Base-by-base conservation (phyloP, 192 early-diverging fungal species). In the Linnemannia exigua region DNA sequence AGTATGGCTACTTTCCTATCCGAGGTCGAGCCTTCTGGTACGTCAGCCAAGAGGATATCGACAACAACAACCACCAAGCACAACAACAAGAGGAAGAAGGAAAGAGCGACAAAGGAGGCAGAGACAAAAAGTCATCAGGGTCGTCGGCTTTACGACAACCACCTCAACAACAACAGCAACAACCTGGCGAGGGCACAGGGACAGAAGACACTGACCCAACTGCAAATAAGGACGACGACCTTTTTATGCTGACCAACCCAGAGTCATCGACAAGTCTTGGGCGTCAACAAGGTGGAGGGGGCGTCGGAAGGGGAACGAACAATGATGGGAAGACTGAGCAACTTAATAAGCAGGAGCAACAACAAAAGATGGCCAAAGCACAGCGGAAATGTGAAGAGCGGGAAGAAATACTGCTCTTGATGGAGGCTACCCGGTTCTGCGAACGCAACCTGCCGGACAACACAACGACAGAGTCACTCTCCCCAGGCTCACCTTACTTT, bases 1-100 rank as follows among this genome's bases (percentile, higher is more conserved):
- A 80, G 69, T 86, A 51, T 66, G 84, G 84, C 8, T 86, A 86
- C n/a, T 86, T 86, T 67, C 63, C 75, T 15, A 86, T 86, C 22
- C 78, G 84, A 16, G 84, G 84, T 35, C 67, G 84, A 28, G 84
- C 84, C 17, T 86, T 86, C 35, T 86, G 84, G 84, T 35, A 70
- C 44, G 31, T 86, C 17, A 46, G 20, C 7, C 75, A 76, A 2
- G 78, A 86, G 44, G 78, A 80, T 58, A 35, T 73, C 19, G 74
- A 47, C 6, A 46, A 63, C 14, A 66, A 4, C 31, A 38, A 61
- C 41, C 22, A 20, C n/a, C n/a, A n/a, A n/a, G n/a, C n/a, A n/a
- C n/a, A n/a, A n/a, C 52, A 58, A 37, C 17, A 9, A 31, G 35
- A 48, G 9, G 22, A 22, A 1, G 58, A 63, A 1, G 28, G 63